Evolutionary conservation across 345 rosid genomes (phyloP), one percentile per base, ranked within the genome.

Genomic region (Hevea brasiliensis): DNA sequence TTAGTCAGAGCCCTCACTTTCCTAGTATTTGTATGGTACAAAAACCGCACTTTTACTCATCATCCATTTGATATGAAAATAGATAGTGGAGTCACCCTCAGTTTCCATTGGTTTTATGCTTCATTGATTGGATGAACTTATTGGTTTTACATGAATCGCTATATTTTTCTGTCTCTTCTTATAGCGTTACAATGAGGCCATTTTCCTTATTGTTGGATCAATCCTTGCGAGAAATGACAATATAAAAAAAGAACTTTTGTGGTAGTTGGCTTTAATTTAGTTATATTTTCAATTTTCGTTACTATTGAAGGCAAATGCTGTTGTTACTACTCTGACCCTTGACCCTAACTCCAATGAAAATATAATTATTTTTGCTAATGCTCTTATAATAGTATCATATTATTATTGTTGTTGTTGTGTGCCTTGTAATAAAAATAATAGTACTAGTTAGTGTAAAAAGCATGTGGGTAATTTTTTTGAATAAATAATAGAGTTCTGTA

Each of bases 11-110:
- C 61, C 70, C 68, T 27, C 48, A 67, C 37, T 61, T 74, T 72
- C 58, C 15, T 76, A 50, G 71, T 68, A 67, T 68, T 78, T 68
- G 44, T 71, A 82, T 81, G 77, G 66, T 78, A 71, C 76, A 64
- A 75, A 63, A 58, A 74, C 68, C 37, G 13, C 57, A 2, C 58
- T 67, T 67, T 67, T 27, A 26, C 44, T 27, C 23, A n/a, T 2
- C 32, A n/a, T 45, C 47, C 55, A 65, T 24, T 65, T 24, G 40
- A 13, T 9, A 44, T 26, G 24, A 6, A 47, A 67, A 29, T 50
- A 18, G 9, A 12, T 50, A 17, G 70, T 67, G 70, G 70, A 67
- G 8, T 26, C 70, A 50, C 15, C 37, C 24, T 67, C 70, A 48
- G 58, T 58, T 67, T 67, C 70, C 70, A 67, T 26, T 24, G 37